These are phyloP conservation scores for Mucor lusitanicus DNA, from an alignment of 371 early-diverging fungal species.

Conservation along the genomic window DNA sequence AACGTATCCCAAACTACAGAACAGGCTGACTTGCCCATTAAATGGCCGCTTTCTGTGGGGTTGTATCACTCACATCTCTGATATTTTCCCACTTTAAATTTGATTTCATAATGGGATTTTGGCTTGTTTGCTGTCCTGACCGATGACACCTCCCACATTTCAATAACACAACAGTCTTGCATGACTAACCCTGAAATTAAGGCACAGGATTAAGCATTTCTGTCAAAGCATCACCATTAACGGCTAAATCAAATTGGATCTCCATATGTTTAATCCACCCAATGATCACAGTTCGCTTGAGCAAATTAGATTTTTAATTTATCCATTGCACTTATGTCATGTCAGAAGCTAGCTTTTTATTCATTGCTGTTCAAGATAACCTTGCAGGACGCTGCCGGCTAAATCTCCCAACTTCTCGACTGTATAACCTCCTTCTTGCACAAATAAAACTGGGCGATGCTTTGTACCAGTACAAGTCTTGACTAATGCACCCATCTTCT, in stretches of 20 bases:
- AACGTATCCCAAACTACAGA: background rate
- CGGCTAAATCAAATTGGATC: background rate
- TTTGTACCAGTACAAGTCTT: constrained; percentile 27
- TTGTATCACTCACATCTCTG: background rate
- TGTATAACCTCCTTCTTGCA: constrained; percentile 77
- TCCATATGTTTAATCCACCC: background rate
- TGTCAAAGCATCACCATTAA: background rate
- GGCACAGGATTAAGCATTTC: background rate
- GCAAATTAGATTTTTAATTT: no score
- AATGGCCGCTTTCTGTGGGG: background rate
- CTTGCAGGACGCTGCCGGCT: constrained; percentile 59
- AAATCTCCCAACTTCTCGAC: constrained; percentile 61
- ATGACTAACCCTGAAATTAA: background rate
- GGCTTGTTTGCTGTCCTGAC: background rate
- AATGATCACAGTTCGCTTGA: background rate
- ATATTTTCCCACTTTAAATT: background rate
- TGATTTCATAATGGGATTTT: background rate
- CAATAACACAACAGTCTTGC: background rate
- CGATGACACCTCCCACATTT: background rate
- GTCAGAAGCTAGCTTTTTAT: background rate
- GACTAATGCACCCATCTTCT: constrained; percentile 52
- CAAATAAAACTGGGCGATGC: constrained; percentile 62
- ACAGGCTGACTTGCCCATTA: background rate
- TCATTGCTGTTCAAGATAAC: constrained; percentile 33
- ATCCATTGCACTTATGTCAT: background rate